These are phyloP conservation scores for Peronospora farinosa DNA, from an alignment of 352 stramenopile species.

Conservation along the genomic window DNA sequence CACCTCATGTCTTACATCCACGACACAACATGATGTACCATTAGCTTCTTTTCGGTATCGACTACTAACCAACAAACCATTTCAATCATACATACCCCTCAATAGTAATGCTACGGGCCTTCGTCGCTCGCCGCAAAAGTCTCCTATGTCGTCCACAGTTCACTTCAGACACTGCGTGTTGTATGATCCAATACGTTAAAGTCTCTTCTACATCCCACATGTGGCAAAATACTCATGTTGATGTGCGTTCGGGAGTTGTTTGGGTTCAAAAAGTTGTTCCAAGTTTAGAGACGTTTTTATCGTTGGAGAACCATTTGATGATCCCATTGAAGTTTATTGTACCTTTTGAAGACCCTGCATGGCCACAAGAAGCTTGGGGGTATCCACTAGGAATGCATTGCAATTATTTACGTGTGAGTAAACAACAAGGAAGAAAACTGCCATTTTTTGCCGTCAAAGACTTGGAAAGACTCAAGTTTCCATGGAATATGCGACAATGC, in stretches of 20 bases:
- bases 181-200: background rate
- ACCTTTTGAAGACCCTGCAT: constrained; percentile 22
- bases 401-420: constrained; percentile 14
- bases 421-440: constrained; percentile 10
- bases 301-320: constrained; percentile 29
- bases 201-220: constrained; percentile 2
- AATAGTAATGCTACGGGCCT: constrained; percentile 17
- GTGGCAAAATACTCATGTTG: background rate
- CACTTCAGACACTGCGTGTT: background rate
- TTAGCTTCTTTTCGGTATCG: constrained; percentile 11
- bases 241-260: constrained; percentile 13
- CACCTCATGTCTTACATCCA: constrained; percentile 4
- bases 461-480: constrained; percentile 32
- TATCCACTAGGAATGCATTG: constrained; percentile 34
- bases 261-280: constrained; percentile 22
- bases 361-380: constrained; percentile 31
- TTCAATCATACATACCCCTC: too few relatives aligned
- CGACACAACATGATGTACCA: constrained; percentile 1
- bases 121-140: constrained; percentile 9
- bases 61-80: too few relatives aligned
- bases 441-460: constrained; percentile 25
- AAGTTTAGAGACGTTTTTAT: constrained; percentile 28
- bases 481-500: constrained; percentile 35
- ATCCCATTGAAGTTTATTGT: constrained; percentile 38
- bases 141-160: constrained; percentile 7